Percentiles rank a stretch among this genome's conserved stretches.
These are phyloP conservation scores for Aspergillus sp. DNA, from an alignment of 2,329 filamentous ascomycete species.

Conservation along the genomic window DNA sequence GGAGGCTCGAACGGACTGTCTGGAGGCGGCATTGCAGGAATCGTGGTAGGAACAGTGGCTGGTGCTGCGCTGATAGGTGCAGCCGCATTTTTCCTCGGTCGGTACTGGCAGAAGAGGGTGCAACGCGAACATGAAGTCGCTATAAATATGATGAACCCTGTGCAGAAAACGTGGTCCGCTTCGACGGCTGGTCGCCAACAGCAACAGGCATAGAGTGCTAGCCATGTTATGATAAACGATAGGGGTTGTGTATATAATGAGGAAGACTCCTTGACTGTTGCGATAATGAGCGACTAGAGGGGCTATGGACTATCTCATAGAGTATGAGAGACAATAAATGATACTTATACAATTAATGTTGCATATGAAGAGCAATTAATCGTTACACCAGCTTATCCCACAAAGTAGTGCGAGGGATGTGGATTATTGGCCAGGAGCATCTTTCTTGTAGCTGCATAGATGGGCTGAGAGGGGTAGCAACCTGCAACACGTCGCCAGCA, in stretches of 20 bases:
- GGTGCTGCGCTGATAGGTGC: constrained; percentile 25
- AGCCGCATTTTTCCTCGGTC: constrained; percentile 21
- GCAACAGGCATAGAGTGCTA: neutral
- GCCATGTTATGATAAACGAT: neutral
- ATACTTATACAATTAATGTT: no score
- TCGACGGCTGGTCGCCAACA: neutral
- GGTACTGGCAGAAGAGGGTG: constrained; percentile 5
- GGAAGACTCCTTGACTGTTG: no score
- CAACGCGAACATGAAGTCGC: constrained; percentile 1
- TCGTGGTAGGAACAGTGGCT: constrained; percentile 36
- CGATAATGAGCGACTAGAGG: no score
- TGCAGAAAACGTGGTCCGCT: constrained; percentile 6
- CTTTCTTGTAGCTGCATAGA: no score
- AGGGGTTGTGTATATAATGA: no score
- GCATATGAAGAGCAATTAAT: no score
- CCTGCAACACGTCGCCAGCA: no score
- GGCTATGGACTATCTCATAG: no score
- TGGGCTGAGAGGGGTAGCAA: no score
- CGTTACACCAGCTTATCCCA: fast-evolving
- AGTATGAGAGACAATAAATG: no score
- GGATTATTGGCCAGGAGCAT: no score
- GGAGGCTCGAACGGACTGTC: constrained; percentile 34
- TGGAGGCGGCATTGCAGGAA: constrained; percentile 47
- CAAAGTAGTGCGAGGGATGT: no score
- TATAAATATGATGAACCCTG: constrained; percentile 6